Evolutionary conservation across 306 rosid species (phyloP).

Genomic region (Trifolium dubium): DNA sequence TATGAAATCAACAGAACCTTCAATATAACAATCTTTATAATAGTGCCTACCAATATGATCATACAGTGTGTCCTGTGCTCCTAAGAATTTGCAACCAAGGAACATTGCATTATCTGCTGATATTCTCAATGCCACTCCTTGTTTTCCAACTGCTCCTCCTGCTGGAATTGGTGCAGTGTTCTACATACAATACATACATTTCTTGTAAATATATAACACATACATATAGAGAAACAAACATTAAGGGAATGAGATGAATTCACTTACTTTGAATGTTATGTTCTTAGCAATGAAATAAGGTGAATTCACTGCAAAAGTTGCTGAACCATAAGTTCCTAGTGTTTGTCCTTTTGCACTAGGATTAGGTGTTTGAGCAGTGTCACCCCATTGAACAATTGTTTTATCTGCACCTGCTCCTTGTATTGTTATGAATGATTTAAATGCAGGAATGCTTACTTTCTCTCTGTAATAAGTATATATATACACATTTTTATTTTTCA

Average conservation of each 20-base stretch:
- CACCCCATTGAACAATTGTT: conserved; percentile 98
- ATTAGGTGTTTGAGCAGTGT: conserved; percentile 87
- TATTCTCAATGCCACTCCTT: conserved; percentile 73
- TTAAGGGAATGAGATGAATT: background rate
- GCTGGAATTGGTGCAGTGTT: conserved; percentile 80
- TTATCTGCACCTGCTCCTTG: conserved; percentile 95
- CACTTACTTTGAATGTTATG: conserved; percentile 83
- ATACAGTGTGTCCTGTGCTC: conserved; percentile 76
- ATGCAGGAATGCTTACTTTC: conserved; percentile 77
- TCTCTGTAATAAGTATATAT: conserved; percentile 53
- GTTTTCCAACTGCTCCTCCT: conserved; percentile 76
- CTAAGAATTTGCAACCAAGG: conserved; percentile 63
- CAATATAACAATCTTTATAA: conserved; percentile 65
- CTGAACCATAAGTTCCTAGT: conserved; percentile 82
- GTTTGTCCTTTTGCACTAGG: conserved; percentile 68
- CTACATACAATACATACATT: conserved; percentile 32
- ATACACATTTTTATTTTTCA: background rate
- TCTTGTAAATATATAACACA: background rate
- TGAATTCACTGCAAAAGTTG: conserved; percentile 92
- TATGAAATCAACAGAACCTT: conserved; percentile 81
- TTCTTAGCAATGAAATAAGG: conserved; percentile 90
- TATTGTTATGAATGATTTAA: conserved; percentile 86
- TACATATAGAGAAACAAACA: background rate
- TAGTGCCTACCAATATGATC: conserved; percentile 77
- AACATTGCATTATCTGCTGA: conserved; percentile 67